Conservation (phyloP, 2,329 filamentous ascomycete species). For the Scopulariopsis brevicaulis region DNA sequence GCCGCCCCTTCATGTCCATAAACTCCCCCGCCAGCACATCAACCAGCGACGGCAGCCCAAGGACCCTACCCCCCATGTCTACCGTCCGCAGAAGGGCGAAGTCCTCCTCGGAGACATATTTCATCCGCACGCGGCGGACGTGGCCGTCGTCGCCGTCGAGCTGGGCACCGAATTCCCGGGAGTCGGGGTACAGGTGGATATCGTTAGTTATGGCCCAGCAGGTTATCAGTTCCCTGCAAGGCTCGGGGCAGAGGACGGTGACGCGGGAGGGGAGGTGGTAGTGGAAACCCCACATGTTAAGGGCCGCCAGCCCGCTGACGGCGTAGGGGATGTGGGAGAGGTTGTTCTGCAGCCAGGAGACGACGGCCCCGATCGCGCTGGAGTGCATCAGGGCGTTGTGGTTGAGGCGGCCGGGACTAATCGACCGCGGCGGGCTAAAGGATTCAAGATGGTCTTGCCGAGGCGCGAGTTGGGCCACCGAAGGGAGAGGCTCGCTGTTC, state of each 20-base stretch:
- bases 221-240: conserved; percentile 21
- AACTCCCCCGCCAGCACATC: not conserved
- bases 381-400: not conserved
- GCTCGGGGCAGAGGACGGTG: conserved; percentile 26
- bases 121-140: not conserved
- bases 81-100: not conserved
- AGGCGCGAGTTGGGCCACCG: not conserved
- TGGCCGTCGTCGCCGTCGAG: not conserved
- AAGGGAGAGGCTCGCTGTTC: too few species aligned
- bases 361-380: not conserved
- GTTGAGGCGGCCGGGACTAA: not conserved
- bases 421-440: not conserved
- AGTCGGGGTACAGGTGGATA: too few species aligned
- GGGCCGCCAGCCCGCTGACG: conserved; percentile 31
- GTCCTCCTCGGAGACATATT: not conserved
- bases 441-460: not conserved
- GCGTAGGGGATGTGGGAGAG: conserved; percentile 33
- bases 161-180: not conserved
- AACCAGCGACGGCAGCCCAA: not conserved
- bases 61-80: not conserved
- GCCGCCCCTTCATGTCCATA: not conserved
- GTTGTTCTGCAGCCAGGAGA: conserved; percentile 7
- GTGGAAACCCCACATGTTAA: conserved; percentile 29
- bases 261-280: conserved; percentile 18
- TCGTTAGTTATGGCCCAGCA: conserved; percentile 24